Evolutionary conservation across 345 rosid species (phyloP).

Genomic region (Arabis hirsuta): DNA sequence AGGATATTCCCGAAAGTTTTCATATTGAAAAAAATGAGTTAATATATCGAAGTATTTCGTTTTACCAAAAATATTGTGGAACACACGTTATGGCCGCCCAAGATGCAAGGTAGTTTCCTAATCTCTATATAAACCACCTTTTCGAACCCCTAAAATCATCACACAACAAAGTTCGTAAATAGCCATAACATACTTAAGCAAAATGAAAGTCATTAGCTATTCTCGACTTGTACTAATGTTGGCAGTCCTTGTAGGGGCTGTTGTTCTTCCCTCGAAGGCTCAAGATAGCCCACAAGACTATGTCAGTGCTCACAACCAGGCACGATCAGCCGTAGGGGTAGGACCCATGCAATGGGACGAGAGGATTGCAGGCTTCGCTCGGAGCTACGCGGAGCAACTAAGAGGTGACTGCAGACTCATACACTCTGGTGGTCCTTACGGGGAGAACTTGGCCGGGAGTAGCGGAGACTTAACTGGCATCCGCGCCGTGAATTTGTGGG

Average conservation of each 20-base stretch:
- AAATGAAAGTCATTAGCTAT: constrained; percentile 12
- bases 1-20: no score
- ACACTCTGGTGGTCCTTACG: constrained; percentile 37
- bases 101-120: background rate
- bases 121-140: constrained; percentile 29
- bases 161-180: background rate
- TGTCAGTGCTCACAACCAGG: constrained; percentile 30
- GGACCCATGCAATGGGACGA: constrained; percentile 35
- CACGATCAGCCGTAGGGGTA: constrained; percentile 20
- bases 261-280: constrained; percentile 29
- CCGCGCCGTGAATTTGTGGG: constrained; percentile 34
- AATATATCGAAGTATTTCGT: no score
- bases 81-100: background rate
- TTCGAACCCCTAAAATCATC: constrained; percentile 13
- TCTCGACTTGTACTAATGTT: constrained; percentile 17
- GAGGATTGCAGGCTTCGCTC: constrained; percentile 21
- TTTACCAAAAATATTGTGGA: no score
- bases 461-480: constrained; percentile 13
- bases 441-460: constrained; percentile 29
- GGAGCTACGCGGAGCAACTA: constrained; percentile 22
- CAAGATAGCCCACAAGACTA: constrained; percentile 40
- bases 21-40: no score
- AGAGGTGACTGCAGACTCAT: constrained; percentile 29
- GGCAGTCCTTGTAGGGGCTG: constrained; percentile 25
- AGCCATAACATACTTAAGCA: background rate